Conservation (phyloP, 352 stramenopile genomes). For the Globisporangium irregulare region DNA sequence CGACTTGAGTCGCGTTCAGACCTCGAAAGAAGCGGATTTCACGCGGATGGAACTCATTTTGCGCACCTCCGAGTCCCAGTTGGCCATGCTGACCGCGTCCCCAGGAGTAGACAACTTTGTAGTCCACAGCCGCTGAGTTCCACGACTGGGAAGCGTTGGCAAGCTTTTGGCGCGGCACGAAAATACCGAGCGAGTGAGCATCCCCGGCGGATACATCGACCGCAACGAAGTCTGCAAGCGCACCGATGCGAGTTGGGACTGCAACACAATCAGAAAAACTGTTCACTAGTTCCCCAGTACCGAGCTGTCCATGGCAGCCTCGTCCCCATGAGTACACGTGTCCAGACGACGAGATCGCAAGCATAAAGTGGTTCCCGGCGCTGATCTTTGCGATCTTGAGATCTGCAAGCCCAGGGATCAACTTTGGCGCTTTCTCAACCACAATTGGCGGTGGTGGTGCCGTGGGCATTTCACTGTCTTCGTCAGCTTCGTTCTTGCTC, state of each 20-base stretch:
- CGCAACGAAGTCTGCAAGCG: conserved; percentile 25
- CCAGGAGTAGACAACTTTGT: conserved; percentile 50
- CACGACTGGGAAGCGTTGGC: background rate
- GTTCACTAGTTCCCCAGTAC: conserved; percentile 22
- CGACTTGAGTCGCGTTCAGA: conserved; percentile 36
- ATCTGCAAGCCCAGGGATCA: conserved; percentile 20
- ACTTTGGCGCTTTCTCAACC: conserved; percentile 22
- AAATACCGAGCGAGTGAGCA: conserved; percentile 51
- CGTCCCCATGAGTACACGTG: conserved; percentile 60
- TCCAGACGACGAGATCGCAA: conserved; percentile 39
- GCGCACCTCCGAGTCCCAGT: conserved; percentile 53
- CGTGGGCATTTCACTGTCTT: background rate
- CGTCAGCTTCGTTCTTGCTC: conserved; percentile 1
- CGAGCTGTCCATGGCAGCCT: conserved; percentile 58
- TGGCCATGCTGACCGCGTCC: conserved; percentile 36
- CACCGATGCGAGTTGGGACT: conserved; percentile 27
- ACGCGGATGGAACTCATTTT: conserved; percentile 22
- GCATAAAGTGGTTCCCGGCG: conserved; percentile 61
- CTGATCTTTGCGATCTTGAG: conserved; percentile 39
- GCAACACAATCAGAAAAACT: conserved; percentile 1
- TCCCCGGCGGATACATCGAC: conserved; percentile 49
- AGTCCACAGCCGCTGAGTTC: conserved; percentile 18
- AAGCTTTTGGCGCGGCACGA: conserved; percentile 14
- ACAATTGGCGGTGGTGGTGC: conserved; percentile 13
- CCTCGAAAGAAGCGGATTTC: conserved; percentile 67